Evolutionary conservation across 352 stramenopile species (phyloP).

Genomic region (Phytopythium vexans): DNA sequence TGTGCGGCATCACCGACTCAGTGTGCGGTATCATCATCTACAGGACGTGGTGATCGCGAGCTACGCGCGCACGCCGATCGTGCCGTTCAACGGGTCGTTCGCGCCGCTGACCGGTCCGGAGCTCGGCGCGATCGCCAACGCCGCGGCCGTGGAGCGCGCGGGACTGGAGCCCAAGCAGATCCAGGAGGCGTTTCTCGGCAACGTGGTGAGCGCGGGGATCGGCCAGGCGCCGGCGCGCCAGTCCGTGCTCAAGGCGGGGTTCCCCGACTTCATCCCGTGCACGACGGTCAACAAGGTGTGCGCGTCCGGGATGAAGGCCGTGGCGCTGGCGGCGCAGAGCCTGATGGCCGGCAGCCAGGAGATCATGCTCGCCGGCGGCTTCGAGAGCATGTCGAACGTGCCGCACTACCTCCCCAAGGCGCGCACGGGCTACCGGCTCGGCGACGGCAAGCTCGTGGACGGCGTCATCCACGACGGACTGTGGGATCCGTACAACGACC

Average conservation of each 20-base stretch:
- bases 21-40: too few species aligned
- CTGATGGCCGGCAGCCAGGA: constrained; percentile 86
- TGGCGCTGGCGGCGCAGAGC: constrained; percentile 84
- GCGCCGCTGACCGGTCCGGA: constrained; percentile 85
- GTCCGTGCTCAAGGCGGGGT: constrained; percentile 88
- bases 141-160: constrained; percentile 70
- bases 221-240: constrained; percentile 96
- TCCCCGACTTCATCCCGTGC: constrained; percentile 91
- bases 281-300: constrained; percentile 99
- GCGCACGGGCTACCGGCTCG: constrained; percentile 89
- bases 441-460: constrained; percentile 88
- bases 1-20: neutral
- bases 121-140: constrained; percentile 92
- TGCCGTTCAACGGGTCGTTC: constrained; percentile 93
- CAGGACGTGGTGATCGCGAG: constrained; percentile 93
- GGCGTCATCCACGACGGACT: constrained; percentile 95
- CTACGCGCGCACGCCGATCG: constrained; percentile 96
- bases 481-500: constrained; percentile 97
- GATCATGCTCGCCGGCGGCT: constrained; percentile 92
- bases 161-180: constrained; percentile 78
- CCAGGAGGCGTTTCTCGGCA: constrained; percentile 96
- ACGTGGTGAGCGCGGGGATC: constrained; percentile 95
- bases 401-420: constrained; percentile 96
- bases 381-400: constrained; percentile 98
- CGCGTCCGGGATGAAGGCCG: constrained; percentile 92